These are phyloP conservation scores for Saccharum hybrid DNA, from an alignment of 202 grass and related monocot species.

Conservation along the genomic window DNA sequence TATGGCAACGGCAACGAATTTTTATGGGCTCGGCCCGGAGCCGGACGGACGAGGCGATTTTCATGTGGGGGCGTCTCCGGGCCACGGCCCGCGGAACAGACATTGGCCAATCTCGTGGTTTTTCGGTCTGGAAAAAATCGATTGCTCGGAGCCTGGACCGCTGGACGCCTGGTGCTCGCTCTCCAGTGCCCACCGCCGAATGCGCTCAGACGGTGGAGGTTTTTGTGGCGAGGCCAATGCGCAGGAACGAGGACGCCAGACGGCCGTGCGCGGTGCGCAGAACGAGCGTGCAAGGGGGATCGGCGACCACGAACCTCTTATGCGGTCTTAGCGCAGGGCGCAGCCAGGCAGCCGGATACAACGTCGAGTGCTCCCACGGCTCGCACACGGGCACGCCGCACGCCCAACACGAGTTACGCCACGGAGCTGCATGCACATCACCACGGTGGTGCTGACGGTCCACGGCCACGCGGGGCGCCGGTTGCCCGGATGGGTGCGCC, in stretches of 20 bases:
- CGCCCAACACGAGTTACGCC: no score
- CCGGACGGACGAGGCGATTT: neutral
- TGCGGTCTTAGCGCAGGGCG: no score
- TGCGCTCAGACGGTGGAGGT: neutral
- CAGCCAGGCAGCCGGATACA: no score
- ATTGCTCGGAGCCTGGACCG: neutral
- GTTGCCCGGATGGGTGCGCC: no score
- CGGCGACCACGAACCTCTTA: neutral
- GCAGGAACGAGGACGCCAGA: neutral
- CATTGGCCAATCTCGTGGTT: no score
- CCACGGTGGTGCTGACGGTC: no score
- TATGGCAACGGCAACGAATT: neutral
- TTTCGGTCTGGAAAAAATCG: neutral
- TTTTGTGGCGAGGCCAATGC: neutral
- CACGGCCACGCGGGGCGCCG: no score
- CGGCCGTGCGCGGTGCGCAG: neutral
- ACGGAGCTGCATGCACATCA: neutral
- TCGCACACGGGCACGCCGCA: no score
- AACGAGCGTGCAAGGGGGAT: neutral
- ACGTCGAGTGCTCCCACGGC: no score
- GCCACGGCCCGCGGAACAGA: neutral
- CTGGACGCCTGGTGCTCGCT: neutral
- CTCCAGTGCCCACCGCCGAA: neutral
- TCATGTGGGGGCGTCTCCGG: neutral
- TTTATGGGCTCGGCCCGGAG: neutral